Conservation (phyloP, 352 stramenopile genomes). For the Phytophthora crassamura region DNA sequence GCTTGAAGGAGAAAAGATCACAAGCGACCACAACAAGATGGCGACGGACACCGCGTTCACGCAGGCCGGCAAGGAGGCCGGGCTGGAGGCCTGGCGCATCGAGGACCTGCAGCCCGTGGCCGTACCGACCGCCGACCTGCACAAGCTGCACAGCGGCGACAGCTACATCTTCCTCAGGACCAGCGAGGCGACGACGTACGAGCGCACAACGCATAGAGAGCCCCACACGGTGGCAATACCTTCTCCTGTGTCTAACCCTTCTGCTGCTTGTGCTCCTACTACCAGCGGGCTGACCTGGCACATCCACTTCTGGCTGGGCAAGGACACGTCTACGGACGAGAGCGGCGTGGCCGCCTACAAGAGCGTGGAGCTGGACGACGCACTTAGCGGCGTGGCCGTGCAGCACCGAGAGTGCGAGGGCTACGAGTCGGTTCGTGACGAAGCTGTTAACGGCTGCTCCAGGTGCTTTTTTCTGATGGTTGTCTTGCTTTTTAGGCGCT, state of each 20-base stretch:
- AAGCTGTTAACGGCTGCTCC: background rate
- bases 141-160: slow-evolving; percentile 95
- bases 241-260: slow-evolving; percentile 3
- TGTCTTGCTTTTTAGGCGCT: slow-evolving; percentile 51
- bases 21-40: slow-evolving; percentile 44
- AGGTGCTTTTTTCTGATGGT: background rate
- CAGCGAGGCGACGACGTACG: slow-evolving; percentile 53
- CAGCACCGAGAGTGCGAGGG: slow-evolving; percentile 92
- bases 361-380: slow-evolving; percentile 96
- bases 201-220: slow-evolving; percentile 5
- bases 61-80: slow-evolving; percentile 62
- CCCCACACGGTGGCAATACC: background rate
- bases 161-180: slow-evolving; percentile 97
- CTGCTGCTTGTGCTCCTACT: background rate
- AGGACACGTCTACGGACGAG: slow-evolving; percentile 92
- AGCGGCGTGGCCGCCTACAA: slow-evolving; percentile 97
- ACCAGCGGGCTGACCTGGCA: slow-evolving; percentile 79
- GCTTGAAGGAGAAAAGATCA: slow-evolving; percentile 32
- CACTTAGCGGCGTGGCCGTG: slow-evolving; percentile 89
- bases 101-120: slow-evolving; percentile 81
- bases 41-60: slow-evolving; percentile 68
- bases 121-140: slow-evolving; percentile 60
- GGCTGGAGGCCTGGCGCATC: slow-evolving; percentile 87
- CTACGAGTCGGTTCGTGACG: slow-evolving; percentile 64
- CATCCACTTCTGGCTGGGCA: slow-evolving; percentile 97